These are phyloP conservation scores for Cutaneotrichosporon spelunceum DNA, from an alignment of 1,284 basidiomycete species.

Conservation along the genomic window DNA sequence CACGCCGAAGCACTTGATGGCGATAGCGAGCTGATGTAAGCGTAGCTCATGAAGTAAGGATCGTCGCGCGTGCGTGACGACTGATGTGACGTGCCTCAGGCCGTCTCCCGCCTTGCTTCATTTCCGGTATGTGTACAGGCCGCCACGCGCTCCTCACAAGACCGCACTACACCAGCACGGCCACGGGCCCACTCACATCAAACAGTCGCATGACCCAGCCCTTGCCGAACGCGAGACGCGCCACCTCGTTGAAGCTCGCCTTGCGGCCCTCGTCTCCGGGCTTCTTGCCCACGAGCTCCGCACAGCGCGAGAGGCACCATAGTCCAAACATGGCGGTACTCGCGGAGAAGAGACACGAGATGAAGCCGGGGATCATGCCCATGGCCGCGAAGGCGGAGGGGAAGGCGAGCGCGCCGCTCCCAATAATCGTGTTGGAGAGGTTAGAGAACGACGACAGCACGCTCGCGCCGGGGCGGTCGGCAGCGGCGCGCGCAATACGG, in stretches of 20 bases:
- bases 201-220: slow-evolving; percentile 49
- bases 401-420: slow-evolving; percentile 64
- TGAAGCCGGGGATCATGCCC: slow-evolving; percentile 78
- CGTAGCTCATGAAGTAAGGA: background rate
- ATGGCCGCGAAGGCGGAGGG: slow-evolving; percentile 75
- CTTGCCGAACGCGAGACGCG: slow-evolving; percentile 70
- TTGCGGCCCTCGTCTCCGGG: slow-evolving; percentile 55
- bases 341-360: slow-evolving; percentile 85
- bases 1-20: slow-evolving; percentile 94
- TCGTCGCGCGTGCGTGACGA: background rate
- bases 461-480: slow-evolving; percentile 19
- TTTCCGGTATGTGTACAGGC: background rate
- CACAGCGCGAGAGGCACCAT: slow-evolving; percentile 83
- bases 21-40: slow-evolving; percentile 75
- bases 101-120: background rate
- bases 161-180: too few relatives aligned
- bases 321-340: slow-evolving; percentile 77
- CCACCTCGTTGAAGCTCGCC: slow-evolving; percentile 82
- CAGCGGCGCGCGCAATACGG: slow-evolving; percentile 14
- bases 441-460: slow-evolving; percentile 54
- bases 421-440: slow-evolving; percentile 80
- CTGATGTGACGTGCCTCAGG: background rate
- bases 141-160: background rate
- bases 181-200: slow-evolving; percentile 36
- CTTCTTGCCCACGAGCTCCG: slow-evolving; percentile 60